Evolutionary conservation across 176 grass and related monocot genomes (phyloP).

Genomic region (Olyra latifolia): DNA sequence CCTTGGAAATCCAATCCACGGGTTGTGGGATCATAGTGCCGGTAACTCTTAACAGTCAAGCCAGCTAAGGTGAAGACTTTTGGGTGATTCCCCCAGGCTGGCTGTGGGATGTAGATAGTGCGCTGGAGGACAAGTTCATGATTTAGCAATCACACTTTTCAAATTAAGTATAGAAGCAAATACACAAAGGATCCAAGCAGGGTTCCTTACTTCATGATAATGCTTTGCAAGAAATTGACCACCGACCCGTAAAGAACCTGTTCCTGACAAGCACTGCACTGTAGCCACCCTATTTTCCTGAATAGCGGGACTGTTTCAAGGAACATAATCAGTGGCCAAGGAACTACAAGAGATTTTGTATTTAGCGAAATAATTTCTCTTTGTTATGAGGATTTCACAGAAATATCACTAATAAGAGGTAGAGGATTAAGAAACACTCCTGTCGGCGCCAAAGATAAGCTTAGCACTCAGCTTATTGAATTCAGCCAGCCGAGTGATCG

Average conservation of each 20-base stretch:
- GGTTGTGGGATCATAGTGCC: constrained; percentile 88
- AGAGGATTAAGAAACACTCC: constrained; percentile 44
- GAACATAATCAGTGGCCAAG: constrained; percentile 3
- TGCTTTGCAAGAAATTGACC: constrained; percentile 95
- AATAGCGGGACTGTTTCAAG: constrained; percentile 68
- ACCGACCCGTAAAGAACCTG: constrained; percentile 90
- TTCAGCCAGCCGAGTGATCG: constrained; percentile 87
- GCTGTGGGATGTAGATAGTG: constrained; percentile 83
- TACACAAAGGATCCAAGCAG: neutral
- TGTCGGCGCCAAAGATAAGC: constrained; percentile 93
- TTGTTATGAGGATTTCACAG: neutral
- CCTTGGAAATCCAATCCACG: constrained; percentile 83
- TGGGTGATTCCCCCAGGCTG: constrained; percentile 96
- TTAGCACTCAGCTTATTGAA: constrained; percentile 98
- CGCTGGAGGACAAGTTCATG: constrained; percentile 44
- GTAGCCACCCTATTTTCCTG: constrained; percentile 85
- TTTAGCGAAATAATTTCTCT: neutral
- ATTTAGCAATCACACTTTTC: constrained; percentile 10
- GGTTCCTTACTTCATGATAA: constrained; percentile 71
- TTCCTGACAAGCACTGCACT: constrained; percentile 91
- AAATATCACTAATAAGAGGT: neutral
- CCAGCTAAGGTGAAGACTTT: constrained; percentile 88
- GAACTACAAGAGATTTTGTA: neutral
- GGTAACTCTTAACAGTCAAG: constrained; percentile 70
- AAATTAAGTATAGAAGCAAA: neutral